phyloP scores from a whole-genome alignment of 2,329 filamentous ascomycete genomes.

The Scedosporium boydii region DNA sequence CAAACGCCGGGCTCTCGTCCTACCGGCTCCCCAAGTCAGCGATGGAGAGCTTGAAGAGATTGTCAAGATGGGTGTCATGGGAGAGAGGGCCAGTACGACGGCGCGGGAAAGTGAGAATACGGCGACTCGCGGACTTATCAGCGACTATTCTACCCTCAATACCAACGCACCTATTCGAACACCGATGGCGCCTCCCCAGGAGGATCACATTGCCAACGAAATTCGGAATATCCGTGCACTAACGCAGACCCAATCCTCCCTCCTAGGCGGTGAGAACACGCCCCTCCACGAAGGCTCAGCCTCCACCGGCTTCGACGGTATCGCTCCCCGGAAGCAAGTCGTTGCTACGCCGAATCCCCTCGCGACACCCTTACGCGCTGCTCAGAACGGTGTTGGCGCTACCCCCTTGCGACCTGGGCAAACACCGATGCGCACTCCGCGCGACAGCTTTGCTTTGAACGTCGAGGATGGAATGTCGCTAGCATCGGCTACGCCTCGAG shows the following conservation, averaged over 20 bases:
- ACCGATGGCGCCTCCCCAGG: constrained; percentile 79
- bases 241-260: constrained; percentile 86
- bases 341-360: constrained; percentile 92
- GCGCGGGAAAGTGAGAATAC: constrained; percentile 74
- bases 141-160: constrained; percentile 76
- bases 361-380: constrained; percentile 73
- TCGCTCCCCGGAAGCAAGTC: constrained; percentile 68
- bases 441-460: constrained; percentile 82
- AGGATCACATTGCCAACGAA: constrained; percentile 94
- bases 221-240: constrained; percentile 87
- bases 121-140: constrained; percentile 75
- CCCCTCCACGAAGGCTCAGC: constrained; percentile 71
- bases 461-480: constrained; percentile 57
- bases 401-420: constrained; percentile 64
- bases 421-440: constrained; percentile 78
- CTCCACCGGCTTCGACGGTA: constrained; percentile 83
- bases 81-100: constrained; percentile 70
- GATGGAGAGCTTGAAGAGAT: constrained; percentile 94
- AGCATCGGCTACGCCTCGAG: constrained; percentile 65
- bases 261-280: constrained; percentile 90
- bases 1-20: constrained; percentile 72
- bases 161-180: constrained; percentile 82
- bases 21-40: constrained; percentile 85
- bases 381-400: constrained; percentile 51
- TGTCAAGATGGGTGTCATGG: constrained; percentile 95